Base-by-base conservation (phyloP, 2,329 filamentous ascomycete species). In the Beauveria sp. region DNA sequence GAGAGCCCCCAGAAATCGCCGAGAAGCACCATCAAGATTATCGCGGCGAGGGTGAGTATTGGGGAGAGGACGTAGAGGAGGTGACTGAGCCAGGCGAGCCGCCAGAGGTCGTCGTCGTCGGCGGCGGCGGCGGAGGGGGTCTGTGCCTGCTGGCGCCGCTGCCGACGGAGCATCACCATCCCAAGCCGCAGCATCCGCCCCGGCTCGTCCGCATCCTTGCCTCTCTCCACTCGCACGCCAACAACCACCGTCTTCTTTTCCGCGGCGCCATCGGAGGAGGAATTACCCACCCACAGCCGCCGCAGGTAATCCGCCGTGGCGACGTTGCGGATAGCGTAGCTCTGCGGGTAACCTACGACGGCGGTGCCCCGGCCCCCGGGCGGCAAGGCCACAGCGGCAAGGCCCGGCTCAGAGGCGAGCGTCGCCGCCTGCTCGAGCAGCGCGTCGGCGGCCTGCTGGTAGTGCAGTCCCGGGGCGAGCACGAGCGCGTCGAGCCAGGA, bases 391-490 rank as follows among this genome's bases (percentile, higher is more conserved):
- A 77, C 62, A 69, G 77, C 72, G 16, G 73, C 62, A 24, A 65
- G 61, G 1, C 60, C 60, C 2, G 68, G 64, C 6, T 67, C 30
- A 1, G 70, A 69, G 3, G 71, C 64, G 5, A 73, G 72, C 18
- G 22, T 75, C 75, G 42, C 73, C 70, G 58, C 71, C 62, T 22
- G 55, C 62, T 75, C 75, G 18, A 86, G 71, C 0, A 86, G 71
- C 0, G 77, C 75, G 14, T 82, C 76, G 10, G 82, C 83, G 4
- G 79, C 76, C 66, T 86, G 82, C 66, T 87, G 83, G 65, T 81
- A 81, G 70, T 87, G 85, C 56, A 87, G 68, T 0, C 85, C 85
- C 0, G 85, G 85, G 2, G 81, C 83, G 3, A 87, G 75, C 14
- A 86, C 74, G 12, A 87, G 74, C 8, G 74, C 74, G 68, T 87